A percentile compares a stretch with the other conserved stretches of the same genome.
These are phyloP conservation scores for Lactifluus hygrophoroides DNA, from an alignment of 768 basidiomycete species.

Conservation along the genomic window DNA sequence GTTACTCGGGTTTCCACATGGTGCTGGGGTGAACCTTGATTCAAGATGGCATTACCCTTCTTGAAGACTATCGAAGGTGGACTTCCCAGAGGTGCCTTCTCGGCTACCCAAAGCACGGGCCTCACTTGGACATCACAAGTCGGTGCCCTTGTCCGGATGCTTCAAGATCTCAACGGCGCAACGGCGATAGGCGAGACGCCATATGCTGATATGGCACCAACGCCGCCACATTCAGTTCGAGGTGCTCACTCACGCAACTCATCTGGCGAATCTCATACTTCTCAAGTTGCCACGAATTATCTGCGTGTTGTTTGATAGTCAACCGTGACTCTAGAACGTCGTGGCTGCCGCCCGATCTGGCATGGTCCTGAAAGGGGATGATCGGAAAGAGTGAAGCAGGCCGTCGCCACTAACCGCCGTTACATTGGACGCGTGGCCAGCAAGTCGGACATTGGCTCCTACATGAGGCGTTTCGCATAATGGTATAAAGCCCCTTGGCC, in stretches of 20 bases:
- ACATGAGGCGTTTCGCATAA: constrained; percentile 21
- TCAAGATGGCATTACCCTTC: neutral
- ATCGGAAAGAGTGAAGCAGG: neutral
- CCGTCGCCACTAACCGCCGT: neutral
- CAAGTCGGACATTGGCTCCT: neutral
- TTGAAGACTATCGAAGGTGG: neutral
- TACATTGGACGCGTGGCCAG: neutral
- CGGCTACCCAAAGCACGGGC: neutral
- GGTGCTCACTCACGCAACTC: neutral
- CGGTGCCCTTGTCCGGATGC: neutral
- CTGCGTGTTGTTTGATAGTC: constrained; percentile 13
- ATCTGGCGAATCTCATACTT: constrained; percentile 7
- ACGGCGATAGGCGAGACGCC: constrained; percentile 4
- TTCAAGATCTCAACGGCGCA: constrained; percentile 5
- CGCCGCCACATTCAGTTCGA: constrained; percentile 4
- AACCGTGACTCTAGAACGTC: neutral
- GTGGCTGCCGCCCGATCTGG: constrained; percentile 8
- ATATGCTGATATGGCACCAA: constrained; percentile 6
- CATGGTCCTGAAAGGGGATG: constrained; percentile 2
- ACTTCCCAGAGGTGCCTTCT: neutral
- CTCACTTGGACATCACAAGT: neutral
- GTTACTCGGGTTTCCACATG: neutral
- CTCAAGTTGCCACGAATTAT: neutral
- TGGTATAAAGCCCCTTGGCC: constrained; percentile 19
- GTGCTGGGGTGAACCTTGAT: neutral